A percentile compares a stretch with the other conserved stretches of the same genome.
phyloP scores from a whole-genome alignment of 169 alveolate species.

The Perkinsus marinus region DNA sequence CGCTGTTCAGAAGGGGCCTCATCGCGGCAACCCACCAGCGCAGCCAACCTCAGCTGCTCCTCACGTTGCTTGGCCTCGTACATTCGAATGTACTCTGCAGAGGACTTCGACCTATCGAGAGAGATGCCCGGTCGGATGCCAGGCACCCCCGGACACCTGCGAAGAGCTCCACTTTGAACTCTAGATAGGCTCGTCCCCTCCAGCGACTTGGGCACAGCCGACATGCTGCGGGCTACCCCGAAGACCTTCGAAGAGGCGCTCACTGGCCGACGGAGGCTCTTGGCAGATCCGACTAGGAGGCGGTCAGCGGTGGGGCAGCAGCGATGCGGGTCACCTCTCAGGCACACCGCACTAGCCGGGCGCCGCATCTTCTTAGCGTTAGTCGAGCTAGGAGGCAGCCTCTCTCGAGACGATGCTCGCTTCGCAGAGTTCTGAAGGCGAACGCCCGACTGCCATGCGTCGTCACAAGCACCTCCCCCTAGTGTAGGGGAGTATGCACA shows the following conservation, averaged over 20 bases:
- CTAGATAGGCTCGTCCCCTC: background rate
- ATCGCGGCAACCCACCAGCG: background rate
- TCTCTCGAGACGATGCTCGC: background rate
- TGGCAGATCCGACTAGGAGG: background rate
- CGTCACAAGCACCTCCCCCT: too few relatives aligned
- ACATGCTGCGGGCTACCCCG: background rate
- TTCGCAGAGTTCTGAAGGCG: background rate
- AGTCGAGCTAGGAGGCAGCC: background rate
- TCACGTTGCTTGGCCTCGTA: background rate
- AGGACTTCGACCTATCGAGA: background rate
- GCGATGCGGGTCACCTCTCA: background rate
- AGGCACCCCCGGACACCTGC: background rate
- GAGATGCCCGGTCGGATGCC: background rate
- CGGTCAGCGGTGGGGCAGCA: background rate
- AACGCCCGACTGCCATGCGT: background rate
- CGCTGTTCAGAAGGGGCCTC: background rate
- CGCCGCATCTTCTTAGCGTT: background rate
- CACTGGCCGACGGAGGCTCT: background rate
- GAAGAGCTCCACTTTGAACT: background rate
- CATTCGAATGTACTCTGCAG: background rate
- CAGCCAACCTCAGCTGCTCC: background rate
- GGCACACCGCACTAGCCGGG: background rate
- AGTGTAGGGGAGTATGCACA: too few relatives aligned
- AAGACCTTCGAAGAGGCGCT: background rate
- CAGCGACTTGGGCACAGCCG: background rate